Conservation (phyloP, 495 filamentous ascomycete genomes). For the Geopyxis carbonaria region DNA sequence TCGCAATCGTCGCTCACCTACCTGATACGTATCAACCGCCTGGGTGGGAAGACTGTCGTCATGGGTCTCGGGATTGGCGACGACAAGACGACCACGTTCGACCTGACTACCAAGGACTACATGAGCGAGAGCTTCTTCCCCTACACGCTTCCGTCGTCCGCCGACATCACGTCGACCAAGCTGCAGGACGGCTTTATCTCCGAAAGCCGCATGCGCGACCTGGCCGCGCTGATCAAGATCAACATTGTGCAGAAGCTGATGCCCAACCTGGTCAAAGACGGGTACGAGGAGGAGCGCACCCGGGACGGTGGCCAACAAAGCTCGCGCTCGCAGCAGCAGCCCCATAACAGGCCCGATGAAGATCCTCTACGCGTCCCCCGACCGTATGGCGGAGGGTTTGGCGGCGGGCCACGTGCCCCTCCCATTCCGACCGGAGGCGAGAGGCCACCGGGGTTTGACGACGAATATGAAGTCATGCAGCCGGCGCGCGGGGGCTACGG, state of each 20-base stretch:
- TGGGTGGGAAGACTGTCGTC: slow-evolving; percentile 70
- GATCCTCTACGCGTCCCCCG: slow-evolving; percentile 33
- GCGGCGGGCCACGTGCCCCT: slow-evolving; percentile 24
- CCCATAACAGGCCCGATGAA: slow-evolving; percentile 25
- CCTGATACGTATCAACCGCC: slow-evolving; percentile 60
- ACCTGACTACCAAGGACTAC: slow-evolving; percentile 59
- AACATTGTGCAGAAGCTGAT: slow-evolving; percentile 67
- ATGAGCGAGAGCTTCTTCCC: slow-evolving; percentile 46
- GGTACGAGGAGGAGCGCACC: slow-evolving; percentile 43
- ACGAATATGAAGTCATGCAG: slow-evolving; percentile 70
- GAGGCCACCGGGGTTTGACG: slow-evolving; percentile 76
- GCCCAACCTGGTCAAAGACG: slow-evolving; percentile 55
- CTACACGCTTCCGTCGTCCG: slow-evolving; percentile 28
- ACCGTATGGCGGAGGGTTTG: slow-evolving; percentile 24
- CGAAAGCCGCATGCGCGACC: slow-evolving; percentile 43
- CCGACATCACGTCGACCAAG: slow-evolving; percentile 26
- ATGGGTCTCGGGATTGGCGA: slow-evolving; percentile 61
- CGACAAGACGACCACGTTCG: slow-evolving; percentile 63
- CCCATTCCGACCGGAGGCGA: slow-evolving; percentile 63
- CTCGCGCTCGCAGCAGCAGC: slow-evolving; percentile 16
- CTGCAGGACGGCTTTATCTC: slow-evolving; percentile 62
- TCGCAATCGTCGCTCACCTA: slow-evolving; percentile 76
- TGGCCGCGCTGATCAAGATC: slow-evolving; percentile 50
- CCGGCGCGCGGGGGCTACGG: slow-evolving; percentile 37
- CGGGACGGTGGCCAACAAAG: neutral